Evolutionary conservation across 305 asterid species (phyloP).

Genomic region (Ajuga reptans): DNA sequence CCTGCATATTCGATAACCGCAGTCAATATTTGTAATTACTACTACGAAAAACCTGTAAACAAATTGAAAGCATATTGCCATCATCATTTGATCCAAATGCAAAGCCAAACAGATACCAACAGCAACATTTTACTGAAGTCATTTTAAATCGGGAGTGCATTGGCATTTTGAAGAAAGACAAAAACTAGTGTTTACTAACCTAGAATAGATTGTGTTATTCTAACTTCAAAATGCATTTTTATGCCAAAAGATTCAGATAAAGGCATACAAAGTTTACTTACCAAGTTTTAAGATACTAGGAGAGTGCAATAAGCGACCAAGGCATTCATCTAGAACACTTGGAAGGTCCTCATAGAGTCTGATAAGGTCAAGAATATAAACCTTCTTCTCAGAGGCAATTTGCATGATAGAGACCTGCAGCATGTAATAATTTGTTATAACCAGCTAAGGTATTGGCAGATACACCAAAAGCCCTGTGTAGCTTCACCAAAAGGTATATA

Average conservation of each 20-base stretch:
- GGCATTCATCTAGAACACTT: conserved; percentile 63
- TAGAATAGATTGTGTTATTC: not conserved
- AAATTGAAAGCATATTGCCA: not conserved
- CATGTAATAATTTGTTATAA: conserved; percentile 10
- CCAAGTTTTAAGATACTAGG: conserved; percentile 86
- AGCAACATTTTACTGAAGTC: not conserved
- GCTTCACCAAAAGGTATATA: not conserved
- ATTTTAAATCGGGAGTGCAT: not conserved
- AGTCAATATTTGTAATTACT: conserved; percentile 8
- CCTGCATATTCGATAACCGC: conserved; percentile 37
- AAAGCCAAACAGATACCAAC: not conserved
- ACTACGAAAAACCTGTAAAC: not conserved
- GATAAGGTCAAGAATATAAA: conserved; percentile 79
- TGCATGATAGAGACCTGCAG: conserved; percentile 95
- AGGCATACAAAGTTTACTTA: conserved; percentile 26
- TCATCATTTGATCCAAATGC: not conserved
- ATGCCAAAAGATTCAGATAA: conserved; percentile 1
- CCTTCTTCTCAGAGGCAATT: conserved; percentile 82
- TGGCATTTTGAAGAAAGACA: conserved; percentile 1
- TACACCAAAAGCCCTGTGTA: not conserved
- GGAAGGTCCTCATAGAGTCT: conserved; percentile 60
- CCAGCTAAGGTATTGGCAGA: not conserved
- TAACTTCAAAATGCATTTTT: conserved; percentile 3
- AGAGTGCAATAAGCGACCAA: conserved; percentile 64
- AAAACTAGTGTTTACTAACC: not conserved